These are phyloP conservation scores for Rosa persica DNA, from an alignment of 306 rosid genomes.

Conservation along the genomic window DNA sequence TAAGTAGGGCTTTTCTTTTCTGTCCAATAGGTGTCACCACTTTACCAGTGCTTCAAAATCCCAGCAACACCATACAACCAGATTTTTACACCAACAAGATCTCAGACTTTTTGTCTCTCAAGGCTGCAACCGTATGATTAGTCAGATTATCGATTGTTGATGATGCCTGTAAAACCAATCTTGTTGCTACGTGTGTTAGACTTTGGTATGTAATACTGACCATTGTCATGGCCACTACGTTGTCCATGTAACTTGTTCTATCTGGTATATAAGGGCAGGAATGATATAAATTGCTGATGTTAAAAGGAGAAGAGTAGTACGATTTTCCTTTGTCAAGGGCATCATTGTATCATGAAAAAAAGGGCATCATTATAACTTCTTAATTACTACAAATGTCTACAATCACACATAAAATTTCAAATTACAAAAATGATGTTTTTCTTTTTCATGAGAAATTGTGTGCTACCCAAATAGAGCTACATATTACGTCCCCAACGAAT, in stretches of 20 bases:
- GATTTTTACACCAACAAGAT: conserved; percentile 86
- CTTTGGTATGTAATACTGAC: background rate
- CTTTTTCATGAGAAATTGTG: no score
- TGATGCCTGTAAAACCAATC: conserved; percentile 5
- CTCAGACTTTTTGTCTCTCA: conserved; percentile 77
- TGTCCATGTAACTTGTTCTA: background rate
- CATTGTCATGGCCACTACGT: background rate
- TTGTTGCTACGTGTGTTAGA: background rate
- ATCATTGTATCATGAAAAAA: no score
- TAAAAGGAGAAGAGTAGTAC: background rate
- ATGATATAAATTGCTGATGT: background rate
- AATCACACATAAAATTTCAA: no score
- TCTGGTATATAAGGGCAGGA: background rate
- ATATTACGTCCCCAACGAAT: no score
- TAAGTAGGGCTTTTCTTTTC: background rate
- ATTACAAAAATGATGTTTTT: no score
- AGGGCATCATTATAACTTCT: no score
- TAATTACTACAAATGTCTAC: no score
- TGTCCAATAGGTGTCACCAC: conserved; percentile 58
- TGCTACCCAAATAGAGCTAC: no score
- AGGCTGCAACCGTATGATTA: conserved; percentile 68
- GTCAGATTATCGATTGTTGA: conserved; percentile 1
- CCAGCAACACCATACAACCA: conserved; percentile 79
- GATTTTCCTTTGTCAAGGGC: no score
- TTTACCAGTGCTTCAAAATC: conserved; percentile 66